phyloP scores from a whole-genome alignment of 225 moss, liverwort and hornwort genomes.

The Polytrichum commune region DNA sequence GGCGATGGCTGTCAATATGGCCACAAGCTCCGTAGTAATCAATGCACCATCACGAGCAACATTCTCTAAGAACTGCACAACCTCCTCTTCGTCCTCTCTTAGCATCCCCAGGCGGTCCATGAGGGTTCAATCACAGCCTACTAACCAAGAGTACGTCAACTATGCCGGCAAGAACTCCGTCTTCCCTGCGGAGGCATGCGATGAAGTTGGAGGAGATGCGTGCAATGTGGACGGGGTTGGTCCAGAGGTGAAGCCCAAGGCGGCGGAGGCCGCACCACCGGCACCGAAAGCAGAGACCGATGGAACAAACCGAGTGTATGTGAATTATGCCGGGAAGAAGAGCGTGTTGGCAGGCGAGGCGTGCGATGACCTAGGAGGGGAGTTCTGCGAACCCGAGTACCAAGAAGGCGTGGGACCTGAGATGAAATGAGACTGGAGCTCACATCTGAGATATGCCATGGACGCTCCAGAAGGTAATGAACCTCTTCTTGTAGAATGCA shows the following conservation, averaged over 20 bases:
- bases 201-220: conserved; percentile 12
- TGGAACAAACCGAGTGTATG: conserved; percentile 6
- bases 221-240: conserved; percentile 3
- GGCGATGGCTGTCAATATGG: conserved; percentile 4
- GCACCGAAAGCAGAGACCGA: neutral
- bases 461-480: no score
- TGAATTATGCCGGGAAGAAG: conserved; percentile 7
- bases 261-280: neutral
- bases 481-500: no score
- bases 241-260: conserved; percentile 11
- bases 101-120: neutral
- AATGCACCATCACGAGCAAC: neutral
- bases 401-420: conserved; percentile 11
- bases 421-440: neutral
- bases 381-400: conserved; percentile 11
- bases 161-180: conserved; percentile 12
- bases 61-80: neutral
- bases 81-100: conserved; percentile 1
- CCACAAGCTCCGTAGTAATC: neutral
- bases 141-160: conserved; percentile 13
- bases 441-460: no score
- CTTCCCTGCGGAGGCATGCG: conserved; percentile 16
- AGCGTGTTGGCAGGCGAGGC: conserved; percentile 11
- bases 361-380: conserved; percentile 15
- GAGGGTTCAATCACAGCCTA: conserved; percentile 11